Conservation (phyloP, 2,329 filamentous ascomycete species). For the Zasmidium cellare region DNA sequence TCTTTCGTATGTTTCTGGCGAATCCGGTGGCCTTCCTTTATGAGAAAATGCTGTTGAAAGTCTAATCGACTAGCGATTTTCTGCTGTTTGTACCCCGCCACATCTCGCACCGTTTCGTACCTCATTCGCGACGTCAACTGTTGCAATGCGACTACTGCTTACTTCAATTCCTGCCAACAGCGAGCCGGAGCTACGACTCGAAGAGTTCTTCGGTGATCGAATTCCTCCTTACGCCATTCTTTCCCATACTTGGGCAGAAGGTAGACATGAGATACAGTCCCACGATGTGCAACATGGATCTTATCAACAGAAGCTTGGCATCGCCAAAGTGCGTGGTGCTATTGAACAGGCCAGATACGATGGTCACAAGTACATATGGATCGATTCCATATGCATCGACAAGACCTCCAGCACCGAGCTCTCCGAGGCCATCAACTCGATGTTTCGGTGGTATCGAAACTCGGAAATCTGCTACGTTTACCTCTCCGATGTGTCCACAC, state of each 20-base stretch:
- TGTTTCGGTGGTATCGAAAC: conserved; percentile 16
- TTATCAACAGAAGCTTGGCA: not conserved
- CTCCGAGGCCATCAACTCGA: too few relatives aligned
- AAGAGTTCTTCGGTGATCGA: not conserved
- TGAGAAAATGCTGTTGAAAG: too few relatives aligned
- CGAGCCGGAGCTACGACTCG: not conserved
- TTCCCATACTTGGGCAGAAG: conserved; percentile 12
- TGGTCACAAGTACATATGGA: conserved; percentile 13
- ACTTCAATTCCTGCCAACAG: too few relatives aligned
- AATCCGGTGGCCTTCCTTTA: too few relatives aligned
- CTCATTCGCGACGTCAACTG: too few relatives aligned
- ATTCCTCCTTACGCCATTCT: conserved; percentile 8
- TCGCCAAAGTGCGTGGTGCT: too few relatives aligned
- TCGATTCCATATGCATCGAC: conserved; percentile 26
- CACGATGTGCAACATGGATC: conserved; percentile 9
- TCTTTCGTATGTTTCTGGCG: too few relatives aligned
- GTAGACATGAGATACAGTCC: too few relatives aligned
- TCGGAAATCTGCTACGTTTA: conserved; percentile 17
- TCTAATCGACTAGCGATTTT: too few relatives aligned
- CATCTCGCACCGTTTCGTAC: too few relatives aligned
- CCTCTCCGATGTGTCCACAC: conserved; percentile 7
- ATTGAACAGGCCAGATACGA: not conserved
- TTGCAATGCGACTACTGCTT: conserved; percentile 3
- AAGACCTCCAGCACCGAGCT: conserved; percentile 19
- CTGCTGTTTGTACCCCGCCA: too few relatives aligned